Evolutionary conservation across 805 yeast genomes (phyloP).

Genomic region (Wickerhamiella lipophila): DNA sequence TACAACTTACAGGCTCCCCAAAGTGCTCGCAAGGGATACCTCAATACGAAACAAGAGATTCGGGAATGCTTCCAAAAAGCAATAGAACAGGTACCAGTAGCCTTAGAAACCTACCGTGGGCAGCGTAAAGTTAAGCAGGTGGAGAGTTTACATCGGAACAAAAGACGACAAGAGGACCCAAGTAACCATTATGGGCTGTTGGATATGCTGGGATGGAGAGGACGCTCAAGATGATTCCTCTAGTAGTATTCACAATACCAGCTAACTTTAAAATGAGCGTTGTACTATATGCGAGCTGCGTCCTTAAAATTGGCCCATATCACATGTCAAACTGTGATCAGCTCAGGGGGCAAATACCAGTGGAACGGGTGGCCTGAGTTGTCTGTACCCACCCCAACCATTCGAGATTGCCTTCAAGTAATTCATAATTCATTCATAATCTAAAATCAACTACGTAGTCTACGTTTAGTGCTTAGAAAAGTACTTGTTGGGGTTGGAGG

Average conservation of each 20-base stretch:
- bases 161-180: conserved; percentile 21
- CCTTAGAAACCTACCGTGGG: conserved; percentile 14
- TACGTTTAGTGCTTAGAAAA: conserved; percentile 17
- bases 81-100: conserved; percentile 17
- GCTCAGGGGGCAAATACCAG: too few relatives aligned
- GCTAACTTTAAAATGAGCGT: too few relatives aligned
- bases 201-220: conserved; percentile 5
- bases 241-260: too few relatives aligned
- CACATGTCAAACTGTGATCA: too few relatives aligned
- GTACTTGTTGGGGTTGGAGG: conserved; percentile 21
- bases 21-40: conserved; percentile 45
- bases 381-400: too few relatives aligned
- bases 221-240: too few relatives aligned
- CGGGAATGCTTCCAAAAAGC: conserved; percentile 30
- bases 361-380: too few relatives aligned
- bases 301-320: too few relatives aligned
- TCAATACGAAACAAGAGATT: conserved; percentile 36
- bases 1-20: conserved; percentile 55
- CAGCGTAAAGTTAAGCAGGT: conserved; percentile 13
- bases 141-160: conserved; percentile 13
- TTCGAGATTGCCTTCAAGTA: too few relatives aligned
- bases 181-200: conserved; percentile 24
- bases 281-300: too few relatives aligned
- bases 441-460: background rate
- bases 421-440: background rate